Evolutionary conservation across 1,284 basidiomycete genomes (phyloP), one percentile per base, ranked within the genome.

Genomic region (Heliocybe sulcata): DNA sequence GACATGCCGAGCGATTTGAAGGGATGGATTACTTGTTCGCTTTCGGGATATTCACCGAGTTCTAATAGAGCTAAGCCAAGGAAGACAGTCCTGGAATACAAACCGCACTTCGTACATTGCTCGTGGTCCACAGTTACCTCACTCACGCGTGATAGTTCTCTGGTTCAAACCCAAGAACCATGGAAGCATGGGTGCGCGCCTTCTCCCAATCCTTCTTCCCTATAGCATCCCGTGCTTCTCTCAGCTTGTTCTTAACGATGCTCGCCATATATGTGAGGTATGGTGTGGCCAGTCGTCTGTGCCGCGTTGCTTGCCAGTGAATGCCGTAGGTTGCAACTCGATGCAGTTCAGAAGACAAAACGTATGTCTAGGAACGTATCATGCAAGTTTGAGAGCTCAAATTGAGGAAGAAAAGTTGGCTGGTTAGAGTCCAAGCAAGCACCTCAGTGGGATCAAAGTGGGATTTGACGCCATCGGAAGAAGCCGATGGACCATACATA

Each of bases 121-220:
- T 6, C 12, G n/a, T 16, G 6, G n/a, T 16, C 8, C 38, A n/a
- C 16, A 53, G 53, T n/a, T 12, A 8, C 26, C 16, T 38, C 49
- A 76, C 87, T 66, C 67, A 94, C 91, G 86, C 89, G 61, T 87
- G 85, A 61, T 92, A 91, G 64, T 89, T 90, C 48, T 83, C 80
- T 2, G 87, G 77, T 57, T 92, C 90, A 61, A 82, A 85, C 45
- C 87, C 83, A 35, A 90, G 71, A 14, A 83, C 83, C 57, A 84
- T 77, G 22, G 76, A 69, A 11, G 85, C 82, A 26, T 85, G 79
- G 59, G 83, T 77, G 59, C 81, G 83, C 6, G 92, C 93, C n/a
- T 72, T 71, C 22, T 75, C 70, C 59, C 81, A 92, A 59, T 95
- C 84, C 65, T 90, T 90, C 65, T 85, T 86, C 9, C 73, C 74